These are phyloP conservation scores for Xylaria sp. DNA, from an alignment of 2,329 filamentous ascomycete genomes.

Conservation along the genomic window DNA sequence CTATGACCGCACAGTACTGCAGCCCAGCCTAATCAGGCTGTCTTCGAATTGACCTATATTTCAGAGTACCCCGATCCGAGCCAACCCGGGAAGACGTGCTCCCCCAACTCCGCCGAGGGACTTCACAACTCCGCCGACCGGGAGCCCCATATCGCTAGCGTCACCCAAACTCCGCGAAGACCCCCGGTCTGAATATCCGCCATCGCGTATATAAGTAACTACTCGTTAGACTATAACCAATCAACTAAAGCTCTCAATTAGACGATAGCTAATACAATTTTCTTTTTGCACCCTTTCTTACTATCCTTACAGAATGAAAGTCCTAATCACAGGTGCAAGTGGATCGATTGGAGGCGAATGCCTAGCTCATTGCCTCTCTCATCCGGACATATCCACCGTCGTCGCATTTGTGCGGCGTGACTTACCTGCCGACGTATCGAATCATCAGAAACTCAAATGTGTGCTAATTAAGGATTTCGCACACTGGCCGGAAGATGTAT, in stretches of 20 bases:
- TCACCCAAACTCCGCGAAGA: neutral
- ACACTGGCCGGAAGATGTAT: constrained; percentile 43
- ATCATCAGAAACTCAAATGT: constrained; percentile 41
- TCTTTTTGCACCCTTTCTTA: neutral
- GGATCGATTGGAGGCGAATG: constrained; percentile 51
- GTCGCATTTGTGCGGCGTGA: constrained; percentile 50
- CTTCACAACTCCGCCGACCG: constrained; percentile 24
- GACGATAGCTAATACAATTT: neutral
- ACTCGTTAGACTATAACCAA: neutral
- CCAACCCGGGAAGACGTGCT: neutral
- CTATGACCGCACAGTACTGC: too few relatives aligned
- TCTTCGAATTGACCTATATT: neutral
- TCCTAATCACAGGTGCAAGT: constrained; percentile 52
- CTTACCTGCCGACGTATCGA: constrained; percentile 37
- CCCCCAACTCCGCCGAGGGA: constrained; percentile 23
- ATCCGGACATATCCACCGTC: constrained; percentile 47
- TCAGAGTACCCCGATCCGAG: neutral
- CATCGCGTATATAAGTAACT: neutral
- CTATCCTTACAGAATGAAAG: constrained; percentile 46
- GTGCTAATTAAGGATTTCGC: constrained; percentile 44
- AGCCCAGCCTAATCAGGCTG: too few relatives aligned
- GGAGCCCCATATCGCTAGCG: neutral
- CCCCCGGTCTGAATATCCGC: too few relatives aligned
- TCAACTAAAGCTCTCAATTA: neutral
- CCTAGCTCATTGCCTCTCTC: constrained; percentile 49